Percentiles rank a stretch among this genome's conserved stretches.
These are phyloP conservation scores for Entomortierella parvispora DNA, from an alignment of 192 early-diverging fungal genomes.

Conservation along the genomic window DNA sequence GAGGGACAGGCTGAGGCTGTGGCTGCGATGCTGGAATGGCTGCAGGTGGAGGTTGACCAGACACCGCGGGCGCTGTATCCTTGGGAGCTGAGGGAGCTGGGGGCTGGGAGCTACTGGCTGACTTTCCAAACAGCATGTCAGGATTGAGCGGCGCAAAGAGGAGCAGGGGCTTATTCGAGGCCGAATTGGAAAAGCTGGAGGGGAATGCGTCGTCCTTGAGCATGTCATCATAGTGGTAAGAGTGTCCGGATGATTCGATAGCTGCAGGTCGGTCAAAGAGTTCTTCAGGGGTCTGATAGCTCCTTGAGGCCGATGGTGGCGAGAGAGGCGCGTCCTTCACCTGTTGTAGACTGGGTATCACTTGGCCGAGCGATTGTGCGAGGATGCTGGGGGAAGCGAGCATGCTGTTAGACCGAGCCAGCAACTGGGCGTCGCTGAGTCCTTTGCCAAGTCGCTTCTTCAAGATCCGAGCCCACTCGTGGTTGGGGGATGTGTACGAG, in stretches of 20 bases:
- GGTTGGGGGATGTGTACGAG: constrained; percentile 43
- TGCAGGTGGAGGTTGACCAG: constrained; percentile 5
- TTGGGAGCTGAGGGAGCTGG: constrained; percentile 7
- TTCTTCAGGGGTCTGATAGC: constrained; percentile 48
- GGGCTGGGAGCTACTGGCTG: constrained; percentile 14
- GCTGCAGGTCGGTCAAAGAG: constrained; percentile 46
- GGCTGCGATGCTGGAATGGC: not conserved
- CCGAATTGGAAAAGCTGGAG: constrained; percentile 21
- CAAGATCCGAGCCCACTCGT: constrained; percentile 43
- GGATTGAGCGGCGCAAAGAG: constrained; percentile 47
- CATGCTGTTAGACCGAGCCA: constrained; percentile 48
- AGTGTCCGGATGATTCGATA: constrained; percentile 21
- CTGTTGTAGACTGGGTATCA: constrained; percentile 45
- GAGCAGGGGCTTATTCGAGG: constrained; percentile 12
- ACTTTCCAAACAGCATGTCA: constrained; percentile 26
- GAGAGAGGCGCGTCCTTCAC: constrained; percentile 37
- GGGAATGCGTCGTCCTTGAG: constrained; percentile 30
- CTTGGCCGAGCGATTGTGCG: constrained; percentile 42
- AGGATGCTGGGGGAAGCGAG: constrained; percentile 47
- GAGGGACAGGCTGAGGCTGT: constrained; percentile 11
- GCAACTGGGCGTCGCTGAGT: constrained; percentile 39
- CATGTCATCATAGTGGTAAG: constrained; percentile 23
- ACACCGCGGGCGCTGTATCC: too few relatives aligned
- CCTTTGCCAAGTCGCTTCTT: constrained; percentile 38
- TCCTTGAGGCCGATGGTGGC: constrained; percentile 12